phyloP scores from a whole-genome alignment of 208 protist genomes.

The Strigomonas galati region DNA sequence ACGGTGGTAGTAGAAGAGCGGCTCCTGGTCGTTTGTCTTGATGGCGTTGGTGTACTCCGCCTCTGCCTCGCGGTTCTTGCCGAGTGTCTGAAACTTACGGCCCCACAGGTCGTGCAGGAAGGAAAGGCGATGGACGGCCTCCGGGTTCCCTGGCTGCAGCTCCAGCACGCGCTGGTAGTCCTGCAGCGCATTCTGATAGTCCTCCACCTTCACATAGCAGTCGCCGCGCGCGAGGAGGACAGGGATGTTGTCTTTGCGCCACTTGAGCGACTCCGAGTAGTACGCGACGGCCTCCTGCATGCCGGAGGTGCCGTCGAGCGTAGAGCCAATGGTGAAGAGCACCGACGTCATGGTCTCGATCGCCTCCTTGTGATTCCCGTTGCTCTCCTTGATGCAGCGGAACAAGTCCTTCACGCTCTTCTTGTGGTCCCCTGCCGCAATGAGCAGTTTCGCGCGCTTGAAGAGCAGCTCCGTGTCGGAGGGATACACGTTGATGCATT shows the following conservation, averaged over 20 bases:
- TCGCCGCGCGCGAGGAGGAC: slow-evolving; percentile 82
- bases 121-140: slow-evolving; percentile 58
- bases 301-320: slow-evolving; percentile 38
- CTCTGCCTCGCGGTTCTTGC: slow-evolving; percentile 60
- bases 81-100: slow-evolving; percentile 49
- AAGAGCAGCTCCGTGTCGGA: slow-evolving; percentile 74
- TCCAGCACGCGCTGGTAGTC: slow-evolving; percentile 68
- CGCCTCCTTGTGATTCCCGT: slow-evolving; percentile 73
- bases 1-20: slow-evolving; percentile 83
- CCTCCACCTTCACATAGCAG: slow-evolving; percentile 82
- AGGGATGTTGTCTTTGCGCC: slow-evolving; percentile 73
- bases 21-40: slow-evolving; percentile 52
- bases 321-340: slow-evolving; percentile 68
- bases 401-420: slow-evolving; percentile 80
- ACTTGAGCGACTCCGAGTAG: slow-evolving; percentile 88
- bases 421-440: slow-evolving; percentile 59
- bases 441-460: slow-evolving; percentile 60
- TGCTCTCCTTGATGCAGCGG: slow-evolving; percentile 73
- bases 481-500: slow-evolving; percentile 79
- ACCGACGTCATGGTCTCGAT: slow-evolving; percentile 82
- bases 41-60: slow-evolving; percentile 85
- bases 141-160: slow-evolving; percentile 48
- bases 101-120: slow-evolving; percentile 84
- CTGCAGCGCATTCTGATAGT: slow-evolving; percentile 65
- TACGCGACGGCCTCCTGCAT: slow-evolving; percentile 71